Base-by-base conservation (phyloP, 148 eudicot genomes). In the Polygonum maritimum region DNA sequence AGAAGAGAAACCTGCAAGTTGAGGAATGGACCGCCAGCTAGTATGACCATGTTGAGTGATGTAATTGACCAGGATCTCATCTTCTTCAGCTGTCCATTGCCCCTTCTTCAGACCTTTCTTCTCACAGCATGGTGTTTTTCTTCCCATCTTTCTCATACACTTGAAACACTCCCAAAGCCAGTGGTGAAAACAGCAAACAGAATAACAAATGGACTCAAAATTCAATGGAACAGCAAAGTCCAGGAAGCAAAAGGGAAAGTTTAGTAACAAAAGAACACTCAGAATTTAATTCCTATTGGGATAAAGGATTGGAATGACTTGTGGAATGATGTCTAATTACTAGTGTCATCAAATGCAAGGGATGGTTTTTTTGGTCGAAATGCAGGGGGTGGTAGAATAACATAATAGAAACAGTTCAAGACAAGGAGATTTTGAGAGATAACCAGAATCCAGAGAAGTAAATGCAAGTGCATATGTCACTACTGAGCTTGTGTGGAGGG, bases 1-100 rank as follows among this genome's bases (percentile, higher is more conserved):
- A 57, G 33, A n/a, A 57, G 3, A 57, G 31, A 19, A 33, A 63
- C 69, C 69, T 33, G 69, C 69, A 63, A 63, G 69, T 14, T 63
- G 22, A 71, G 69, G 69, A 6, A 63, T 63, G 12, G 69, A 63
- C 1, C 69, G 69, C 69, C 69, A 63, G 31, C 69, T 63, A 40
- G 69, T 31, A 26, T 63, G 69, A 38, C 69, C 69, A 63, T 63
- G 69, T 63, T 63, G 16, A 15, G 69, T 31, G 69, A 63, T 63
- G 69, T 10, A 63, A 63, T 31, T 31, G 69, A 63, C 10, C 39
- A 63, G 14, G 69, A 63, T 31, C 18, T 63, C 69, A 33, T 63
- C 69, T 63, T 63, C 69, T 63, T 63, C 69, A 10, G 69, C 69
- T 3, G 69, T 63, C 69, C 69, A 63, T 63, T 63, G 69, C 18